Base-by-base conservation (phyloP, 345 rosid genomes). In the Dovyalis caffra region DNA sequence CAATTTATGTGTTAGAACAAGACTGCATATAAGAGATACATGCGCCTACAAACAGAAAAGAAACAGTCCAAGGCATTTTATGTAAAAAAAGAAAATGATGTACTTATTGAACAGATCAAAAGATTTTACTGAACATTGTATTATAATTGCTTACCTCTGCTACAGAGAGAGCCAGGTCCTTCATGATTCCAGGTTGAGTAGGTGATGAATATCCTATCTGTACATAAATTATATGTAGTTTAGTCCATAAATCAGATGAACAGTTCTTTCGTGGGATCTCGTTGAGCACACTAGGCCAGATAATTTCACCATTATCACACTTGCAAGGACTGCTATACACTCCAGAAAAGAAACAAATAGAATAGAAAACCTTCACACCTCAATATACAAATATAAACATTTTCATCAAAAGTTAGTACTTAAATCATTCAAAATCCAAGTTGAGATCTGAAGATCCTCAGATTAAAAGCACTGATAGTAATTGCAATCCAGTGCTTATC, bases 161-260 rank as follows among this genome's bases (percentile, higher is more conserved):
- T 18, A 88, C 78, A 65, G 96, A 87, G 45, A 94, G 93, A 70
- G 77, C 72, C 47, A 94, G 74, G 33, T 89, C 94, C 49, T 75
- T 72, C 86, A 84, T 87, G 32, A 94, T 92, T 80, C 92, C 98
- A 49, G 87, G 76, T 71, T 92, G 90, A 76, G 91, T 88, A 74
- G 98, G 98, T 69, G 98, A 94, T 37, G 98, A 92, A 80, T 86
- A 94, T 66, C 96, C 97, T 72, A 91, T 64, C 98, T 94, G 81
- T 73, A 77, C 74, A 74, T 64, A 63, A 79, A 11, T 45, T 51
- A 49, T 8, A 67, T 31, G 58, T 45, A 79, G 57, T 47, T 71
- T 47, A 31, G 40, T 43, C 47, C 32, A 53, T 16, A 58, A 45
- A 2, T 45, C 38, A 45, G 20, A 43, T 43, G 29, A 62, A 28